Base-by-base conservation (phyloP, 2,329 filamentous ascomycete genomes). In the Zymoseptoria ardabiliae region DNA sequence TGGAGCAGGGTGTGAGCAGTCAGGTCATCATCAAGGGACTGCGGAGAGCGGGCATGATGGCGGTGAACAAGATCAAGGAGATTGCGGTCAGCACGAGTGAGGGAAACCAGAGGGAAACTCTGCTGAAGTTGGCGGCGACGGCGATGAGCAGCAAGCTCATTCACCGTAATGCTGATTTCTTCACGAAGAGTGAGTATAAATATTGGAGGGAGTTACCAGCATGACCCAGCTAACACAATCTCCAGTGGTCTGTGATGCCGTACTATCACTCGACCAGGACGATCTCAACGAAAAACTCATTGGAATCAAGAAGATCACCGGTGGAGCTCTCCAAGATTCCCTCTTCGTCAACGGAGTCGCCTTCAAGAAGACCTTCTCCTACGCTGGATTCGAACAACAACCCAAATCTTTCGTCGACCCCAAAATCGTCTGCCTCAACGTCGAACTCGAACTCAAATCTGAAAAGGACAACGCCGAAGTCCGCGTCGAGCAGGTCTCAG, bases 81-180 rank as follows among this genome's bases (percentile, higher is more conserved):
- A 96, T 99, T 75, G 89, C 92, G 53, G 85, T 97, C 67, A 86
- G 86, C 77, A 92, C 91, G 58, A 84, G 85, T 67, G 91, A 96
- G 74, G 84, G 82, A 61, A 93, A 89, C 77, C 89, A 88, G 77
- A 85, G 90, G 68, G 92, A 97, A 69, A 97, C 92, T 50, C 82
- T 99, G 62, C 78, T 81, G 74, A 96, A 96, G 78, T 81, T 99
- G 69, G 94, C 94, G 28, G 91, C 85, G 41, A 99, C 94, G 25
- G 94, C 94, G 68, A 99, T 99, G 94, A 97, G 92, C 76, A 97
- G 92, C 84, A 99, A 99, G 82, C 82, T 99, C 69, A 97, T 99
- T 74, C 96, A 97, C 84, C 85, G 93, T 71, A 97, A 99, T 79
- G 89, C 94, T 30, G 85, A 85, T 3, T 99, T 97, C 77, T 99